phyloP scores from a whole-genome alignment of 129 eudicot genomes.

The Flaveria trinervia region DNA sequence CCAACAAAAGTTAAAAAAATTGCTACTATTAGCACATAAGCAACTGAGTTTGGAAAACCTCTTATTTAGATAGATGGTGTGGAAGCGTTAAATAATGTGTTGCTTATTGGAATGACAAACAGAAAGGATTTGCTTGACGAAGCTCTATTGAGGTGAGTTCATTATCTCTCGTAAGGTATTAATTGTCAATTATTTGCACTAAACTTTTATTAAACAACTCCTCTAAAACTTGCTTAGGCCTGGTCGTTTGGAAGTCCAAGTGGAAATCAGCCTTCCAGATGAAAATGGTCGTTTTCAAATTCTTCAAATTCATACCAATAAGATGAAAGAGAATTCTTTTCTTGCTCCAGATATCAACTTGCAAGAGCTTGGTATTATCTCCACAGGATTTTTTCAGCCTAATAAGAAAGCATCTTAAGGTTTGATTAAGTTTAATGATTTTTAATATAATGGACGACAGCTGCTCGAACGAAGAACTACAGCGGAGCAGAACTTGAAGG shows the following conservation, averaged over 20 bases:
- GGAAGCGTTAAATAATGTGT: constrained; percentile 93
- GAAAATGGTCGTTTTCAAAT: constrained; percentile 95
- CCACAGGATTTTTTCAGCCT: background rate
- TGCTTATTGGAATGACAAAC: constrained; percentile 99
- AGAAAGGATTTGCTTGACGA: constrained; percentile 98
- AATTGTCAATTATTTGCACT: background rate
- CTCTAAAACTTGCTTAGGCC: constrained; percentile 56
- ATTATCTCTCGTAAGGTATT: constrained; percentile 16
- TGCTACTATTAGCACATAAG: background rate
- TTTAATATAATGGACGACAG: constrained; percentile 32
- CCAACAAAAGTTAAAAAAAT: background rate
- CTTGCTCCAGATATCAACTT: constrained; percentile 91
- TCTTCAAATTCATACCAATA: constrained; percentile 92
- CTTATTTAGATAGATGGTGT: constrained; percentile 89
- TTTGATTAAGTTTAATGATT: constrained; percentile 13
- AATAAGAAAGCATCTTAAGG: background rate
- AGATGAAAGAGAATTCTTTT: constrained; percentile 97
- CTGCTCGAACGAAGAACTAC: constrained; percentile 93
- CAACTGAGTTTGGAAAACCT: constrained; percentile 31
- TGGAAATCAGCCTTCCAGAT: constrained; percentile 98
- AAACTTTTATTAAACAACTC: constrained; percentile 11
- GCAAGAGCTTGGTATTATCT: constrained; percentile 81
- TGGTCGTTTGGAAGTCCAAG: constrained; percentile 98
- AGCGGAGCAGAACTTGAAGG: constrained; percentile 99
- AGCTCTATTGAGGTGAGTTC: constrained; percentile 84